These are phyloP conservation scores for Pestalotiopsis sp. DNA, from an alignment of 2,329 filamentous ascomycete genomes.

Conservation along the genomic window DNA sequence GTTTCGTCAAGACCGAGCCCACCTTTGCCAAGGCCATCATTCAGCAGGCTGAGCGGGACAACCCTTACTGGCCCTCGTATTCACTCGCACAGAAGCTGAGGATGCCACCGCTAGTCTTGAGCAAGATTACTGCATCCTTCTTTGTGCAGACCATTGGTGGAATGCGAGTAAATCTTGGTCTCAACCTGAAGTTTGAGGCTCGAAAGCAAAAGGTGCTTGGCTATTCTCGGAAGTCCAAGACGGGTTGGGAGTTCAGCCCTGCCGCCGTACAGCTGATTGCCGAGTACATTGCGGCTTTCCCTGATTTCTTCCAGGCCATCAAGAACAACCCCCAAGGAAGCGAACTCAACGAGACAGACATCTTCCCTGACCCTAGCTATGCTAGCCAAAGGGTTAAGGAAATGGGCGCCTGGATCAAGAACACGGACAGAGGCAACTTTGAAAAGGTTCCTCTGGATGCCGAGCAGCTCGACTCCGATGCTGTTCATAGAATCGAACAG, in stretches of 20 bases:
- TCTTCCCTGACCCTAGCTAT: conserved; percentile 73
- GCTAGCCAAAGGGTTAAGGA: conserved; percentile 87
- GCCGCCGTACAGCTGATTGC: conserved; percentile 80
- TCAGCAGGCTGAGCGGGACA: conserved; percentile 66
- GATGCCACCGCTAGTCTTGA: conserved; percentile 84
- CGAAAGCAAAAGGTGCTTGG: conserved; percentile 95
- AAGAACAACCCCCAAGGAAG: conserved; percentile 84
- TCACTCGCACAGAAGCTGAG: conserved; percentile 81
- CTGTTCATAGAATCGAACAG: conserved; percentile 79
- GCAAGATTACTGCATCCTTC: conserved; percentile 95
- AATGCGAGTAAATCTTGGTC: conserved; percentile 82
- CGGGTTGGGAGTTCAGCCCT: conserved; percentile 94
- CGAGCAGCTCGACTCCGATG: conserved; percentile 90
- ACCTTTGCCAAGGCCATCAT: conserved; percentile 83
- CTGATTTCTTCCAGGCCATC: conserved; percentile 91
- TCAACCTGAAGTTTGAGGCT: conserved; percentile 96
- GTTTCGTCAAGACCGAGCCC: conserved; percentile 59
- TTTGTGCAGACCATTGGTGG: conserved; percentile 78
- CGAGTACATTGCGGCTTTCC: conserved; percentile 91
- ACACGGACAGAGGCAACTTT: conserved; percentile 86
- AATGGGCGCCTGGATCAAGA: conserved; percentile 91
- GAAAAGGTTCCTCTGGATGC: conserved; percentile 96
- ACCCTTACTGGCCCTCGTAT: conserved; percentile 83
- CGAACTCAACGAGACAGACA: conserved; percentile 81
- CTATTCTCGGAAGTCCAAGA: conserved; percentile 83